phyloP scores from a whole-genome alignment of 495 filamentous ascomycete species.

The Corynascus novoguineensis region DNA sequence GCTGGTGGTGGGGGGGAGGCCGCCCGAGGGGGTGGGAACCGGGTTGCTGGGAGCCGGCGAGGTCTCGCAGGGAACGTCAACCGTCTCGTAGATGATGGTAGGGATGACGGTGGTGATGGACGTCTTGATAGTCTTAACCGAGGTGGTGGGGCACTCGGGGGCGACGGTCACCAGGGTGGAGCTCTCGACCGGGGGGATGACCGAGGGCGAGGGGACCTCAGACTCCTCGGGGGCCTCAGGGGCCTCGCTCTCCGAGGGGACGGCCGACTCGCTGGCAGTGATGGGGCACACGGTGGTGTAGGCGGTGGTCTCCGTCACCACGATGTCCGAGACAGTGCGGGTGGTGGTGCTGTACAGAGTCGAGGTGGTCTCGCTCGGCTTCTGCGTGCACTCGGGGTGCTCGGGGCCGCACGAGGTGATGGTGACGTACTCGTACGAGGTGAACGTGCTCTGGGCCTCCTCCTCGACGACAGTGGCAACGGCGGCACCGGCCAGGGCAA shows the following conservation, averaged over 20 bases:
- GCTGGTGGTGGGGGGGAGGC: conserved; percentile 29
- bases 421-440: conserved; percentile 52
- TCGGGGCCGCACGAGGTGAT: conserved; percentile 49
- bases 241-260: background rate
- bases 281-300: conserved; percentile 34
- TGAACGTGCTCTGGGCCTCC: conserved; percentile 42
- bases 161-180: conserved; percentile 25
- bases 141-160: conserved; percentile 31
- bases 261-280: conserved; percentile 20
- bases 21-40: conserved; percentile 24
- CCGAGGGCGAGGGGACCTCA: background rate
- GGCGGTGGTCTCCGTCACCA: conserved; percentile 32
- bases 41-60: conserved; percentile 13
- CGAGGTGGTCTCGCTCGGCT: conserved; percentile 37
- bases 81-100: conserved; percentile 49
- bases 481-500: conserved; percentile 48
- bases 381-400: conserved; percentile 51
- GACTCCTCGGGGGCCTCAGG: background rate
- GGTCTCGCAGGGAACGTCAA: conserved; percentile 38
- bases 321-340: conserved; percentile 45
- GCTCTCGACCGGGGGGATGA: background rate
- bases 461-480: conserved; percentile 18
- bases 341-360: conserved; percentile 50
- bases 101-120: conserved; percentile 47
- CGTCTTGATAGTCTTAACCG: conserved; percentile 39